Evolutionary conservation across 768 basidiomycete species (phyloP).

Genomic region (Pisolithus orientalis): DNA sequence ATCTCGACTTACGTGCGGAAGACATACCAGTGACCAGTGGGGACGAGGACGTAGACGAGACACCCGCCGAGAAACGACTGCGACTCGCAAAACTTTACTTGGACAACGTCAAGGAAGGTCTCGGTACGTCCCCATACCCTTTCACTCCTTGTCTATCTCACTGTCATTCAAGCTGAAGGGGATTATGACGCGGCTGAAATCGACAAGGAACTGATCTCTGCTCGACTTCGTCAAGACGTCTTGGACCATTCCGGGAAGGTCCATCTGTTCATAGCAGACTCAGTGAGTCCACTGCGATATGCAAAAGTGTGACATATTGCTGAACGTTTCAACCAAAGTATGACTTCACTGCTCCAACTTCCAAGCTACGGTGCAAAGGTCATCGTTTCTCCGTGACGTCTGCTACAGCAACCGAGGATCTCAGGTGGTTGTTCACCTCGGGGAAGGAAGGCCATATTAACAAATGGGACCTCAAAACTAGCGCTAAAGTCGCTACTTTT

Average conservation of each 20-base stretch:
- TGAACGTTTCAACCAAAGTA: constrained; percentile 35
- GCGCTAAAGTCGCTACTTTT: constrained; percentile 52
- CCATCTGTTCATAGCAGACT: constrained; percentile 73
- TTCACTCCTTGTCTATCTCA: not conserved
- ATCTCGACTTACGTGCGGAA: constrained; percentile 65
- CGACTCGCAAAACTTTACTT: constrained; percentile 88
- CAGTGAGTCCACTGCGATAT: constrained; percentile 36
- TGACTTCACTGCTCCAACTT: constrained; percentile 34
- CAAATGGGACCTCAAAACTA: constrained; percentile 73
- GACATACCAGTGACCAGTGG: constrained; percentile 56
- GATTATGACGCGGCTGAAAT: constrained; percentile 95
- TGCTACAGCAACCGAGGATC: constrained; percentile 70
- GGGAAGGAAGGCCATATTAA: constrained; percentile 89
- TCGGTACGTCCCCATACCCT: constrained; percentile 40
- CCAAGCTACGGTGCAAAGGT: constrained; percentile 57
- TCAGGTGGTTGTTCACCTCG: constrained; percentile 73
- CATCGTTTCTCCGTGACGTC: constrained; percentile 80
- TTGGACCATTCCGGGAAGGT: constrained; percentile 84
- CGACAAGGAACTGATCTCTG: constrained; percentile 86
- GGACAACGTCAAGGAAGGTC: constrained; percentile 70
- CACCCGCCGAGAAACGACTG: constrained; percentile 88
- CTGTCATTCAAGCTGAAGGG: constrained; percentile 51
- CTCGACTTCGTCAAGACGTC: constrained; percentile 88
- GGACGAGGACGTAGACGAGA: constrained; percentile 85
- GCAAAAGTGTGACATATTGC: not conserved